Conservation (phyloP, 2,329 filamentous ascomycete genomes). For the Diplocarpon mali region DNA sequence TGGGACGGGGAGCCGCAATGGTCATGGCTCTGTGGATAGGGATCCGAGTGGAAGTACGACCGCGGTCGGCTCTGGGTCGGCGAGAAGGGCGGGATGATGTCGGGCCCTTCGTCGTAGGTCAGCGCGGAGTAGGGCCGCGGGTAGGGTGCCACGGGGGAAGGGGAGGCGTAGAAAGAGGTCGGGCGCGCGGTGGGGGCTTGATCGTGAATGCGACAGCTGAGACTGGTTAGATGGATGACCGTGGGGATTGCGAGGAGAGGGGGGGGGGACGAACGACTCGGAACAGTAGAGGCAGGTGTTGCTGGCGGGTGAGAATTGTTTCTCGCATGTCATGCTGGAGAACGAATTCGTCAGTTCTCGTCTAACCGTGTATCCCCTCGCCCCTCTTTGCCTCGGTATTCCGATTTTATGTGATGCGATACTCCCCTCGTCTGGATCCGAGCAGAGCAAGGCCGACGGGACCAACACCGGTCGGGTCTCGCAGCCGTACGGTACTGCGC, state of each 20-base stretch:
- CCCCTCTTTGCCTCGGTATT: not conserved
- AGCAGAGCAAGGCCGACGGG: no score
- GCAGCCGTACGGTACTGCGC: no score
- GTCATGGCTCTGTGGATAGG: conserved; percentile 21
- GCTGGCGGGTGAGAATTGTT: conserved; percentile 50
- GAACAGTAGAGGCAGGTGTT: conserved; percentile 52
- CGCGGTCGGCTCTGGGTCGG: conserved; percentile 48
- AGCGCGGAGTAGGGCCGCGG: conserved; percentile 26
- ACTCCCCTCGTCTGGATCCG: no score
- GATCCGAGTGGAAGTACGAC: conserved; percentile 41
- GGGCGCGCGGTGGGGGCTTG: conserved; percentile 16
- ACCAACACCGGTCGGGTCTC: no score
- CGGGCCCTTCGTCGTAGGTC: conserved; percentile 41
- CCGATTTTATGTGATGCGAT: not conserved
- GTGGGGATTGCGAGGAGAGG: not conserved
- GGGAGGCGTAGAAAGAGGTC: conserved; percentile 13
- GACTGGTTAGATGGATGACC: not conserved
- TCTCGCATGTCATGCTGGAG: conserved; percentile 53
- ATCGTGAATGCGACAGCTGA: conserved; percentile 22
- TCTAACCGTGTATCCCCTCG: conserved; percentile 3
- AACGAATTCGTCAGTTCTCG: conserved; percentile 16
- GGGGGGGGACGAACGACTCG: conserved; percentile 38
- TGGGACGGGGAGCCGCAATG: no score
- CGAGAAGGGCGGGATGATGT: conserved; percentile 53
- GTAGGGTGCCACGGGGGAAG: conserved; percentile 27